These are phyloP conservation scores for Acorus gramineus DNA, from an alignment of 106 monocot species.

Conservation along the genomic window DNA sequence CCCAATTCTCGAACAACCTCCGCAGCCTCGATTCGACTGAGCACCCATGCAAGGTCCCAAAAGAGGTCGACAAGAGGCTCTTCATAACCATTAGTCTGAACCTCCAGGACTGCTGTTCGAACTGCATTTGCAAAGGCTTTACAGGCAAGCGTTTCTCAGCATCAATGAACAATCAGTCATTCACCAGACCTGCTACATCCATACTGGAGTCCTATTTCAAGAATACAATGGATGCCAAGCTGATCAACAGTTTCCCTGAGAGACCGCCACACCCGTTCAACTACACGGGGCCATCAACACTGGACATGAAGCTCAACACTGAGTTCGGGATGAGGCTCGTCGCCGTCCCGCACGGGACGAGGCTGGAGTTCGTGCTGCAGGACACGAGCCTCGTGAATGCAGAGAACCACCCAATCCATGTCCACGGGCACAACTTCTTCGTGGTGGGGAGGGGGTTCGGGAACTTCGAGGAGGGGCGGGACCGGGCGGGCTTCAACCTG, in stretches of 20 bases:
- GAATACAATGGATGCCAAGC: conserved; percentile 25
- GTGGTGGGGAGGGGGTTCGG: conserved; percentile 15
- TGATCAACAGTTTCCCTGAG: conserved; percentile 43
- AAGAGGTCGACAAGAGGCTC: conserved; percentile 7
- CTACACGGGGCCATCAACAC: conserved; percentile 19
- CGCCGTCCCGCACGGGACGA: conserved; percentile 7
- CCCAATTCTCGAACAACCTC: conserved; percentile 9
- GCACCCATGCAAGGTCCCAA: conserved; percentile 1
- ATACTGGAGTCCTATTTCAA: conserved; percentile 45
- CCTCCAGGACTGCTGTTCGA: neutral
- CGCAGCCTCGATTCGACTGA: conserved; percentile 1
- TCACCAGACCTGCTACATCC: conserved; percentile 45
- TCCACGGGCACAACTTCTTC: conserved; percentile 17
- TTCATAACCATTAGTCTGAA: conserved; percentile 9
- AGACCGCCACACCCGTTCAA: conserved; percentile 39
- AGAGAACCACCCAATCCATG: conserved; percentile 16
- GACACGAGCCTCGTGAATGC: conserved; percentile 5
- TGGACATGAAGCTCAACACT: neutral
- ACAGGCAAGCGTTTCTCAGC: conserved; percentile 14
- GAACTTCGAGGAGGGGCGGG: conserved; percentile 1
- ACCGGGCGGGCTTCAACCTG: conserved; percentile 8
- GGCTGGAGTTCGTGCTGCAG: conserved; percentile 13
- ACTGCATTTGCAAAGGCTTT: neutral
- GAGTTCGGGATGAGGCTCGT: conserved; percentile 9
- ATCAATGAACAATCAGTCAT: conserved; percentile 69